A percentile compares a stretch with the other conserved stretches of the same genome.
These are phyloP conservation scores for Pyrenochaeta sp. DNA, from an alignment of 2,329 filamentous ascomycete species.

Conservation along the genomic window DNA sequence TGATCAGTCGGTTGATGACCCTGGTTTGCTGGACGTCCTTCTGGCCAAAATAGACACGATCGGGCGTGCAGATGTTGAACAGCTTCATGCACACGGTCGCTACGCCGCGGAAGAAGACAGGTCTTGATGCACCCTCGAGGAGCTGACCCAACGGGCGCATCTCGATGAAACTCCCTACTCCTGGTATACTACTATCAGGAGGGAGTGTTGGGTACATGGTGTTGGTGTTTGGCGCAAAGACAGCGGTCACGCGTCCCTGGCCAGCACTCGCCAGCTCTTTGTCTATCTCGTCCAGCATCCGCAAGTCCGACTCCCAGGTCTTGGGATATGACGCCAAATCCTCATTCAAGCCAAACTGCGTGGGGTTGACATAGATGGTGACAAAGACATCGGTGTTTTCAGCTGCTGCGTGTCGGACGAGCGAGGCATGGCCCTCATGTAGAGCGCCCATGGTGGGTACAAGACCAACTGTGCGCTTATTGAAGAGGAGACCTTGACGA, in stretches of 20 bases:
- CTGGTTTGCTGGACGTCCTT: constrained; percentile 98
- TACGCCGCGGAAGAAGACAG: constrained; percentile 96
- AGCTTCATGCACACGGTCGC: constrained; percentile 96
- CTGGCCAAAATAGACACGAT: constrained; percentile 91
- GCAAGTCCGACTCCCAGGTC: constrained; percentile 83
- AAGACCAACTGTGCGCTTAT: constrained; percentile 79
- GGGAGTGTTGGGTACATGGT: constrained; percentile 90
- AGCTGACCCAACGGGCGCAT: constrained; percentile 84
- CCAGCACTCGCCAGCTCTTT: constrained; percentile 67
- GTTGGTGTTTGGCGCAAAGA: constrained; percentile 84
- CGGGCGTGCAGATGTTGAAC: constrained; percentile 82
- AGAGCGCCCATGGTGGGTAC: constrained; percentile 98
- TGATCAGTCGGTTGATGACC: constrained; percentile 84
- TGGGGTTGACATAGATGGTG: constrained; percentile 94
- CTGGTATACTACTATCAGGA: constrained; percentile 74
- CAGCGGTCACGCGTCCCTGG: constrained; percentile 74
- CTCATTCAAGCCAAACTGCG: constrained; percentile 90
- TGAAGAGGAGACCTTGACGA: constrained; percentile 70
- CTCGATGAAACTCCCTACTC: constrained; percentile 87
- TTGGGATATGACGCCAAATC: constrained; percentile 89
- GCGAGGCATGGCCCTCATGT: constrained; percentile 87
- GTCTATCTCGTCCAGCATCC: constrained; percentile 73
- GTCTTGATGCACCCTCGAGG: constrained; percentile 84
- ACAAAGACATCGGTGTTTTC: constrained; percentile 90
- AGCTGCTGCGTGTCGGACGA: constrained; percentile 82